phyloP scores from a whole-genome alignment of 495 filamentous ascomycete genomes.

The Daldinia bambusicola region DNA sequence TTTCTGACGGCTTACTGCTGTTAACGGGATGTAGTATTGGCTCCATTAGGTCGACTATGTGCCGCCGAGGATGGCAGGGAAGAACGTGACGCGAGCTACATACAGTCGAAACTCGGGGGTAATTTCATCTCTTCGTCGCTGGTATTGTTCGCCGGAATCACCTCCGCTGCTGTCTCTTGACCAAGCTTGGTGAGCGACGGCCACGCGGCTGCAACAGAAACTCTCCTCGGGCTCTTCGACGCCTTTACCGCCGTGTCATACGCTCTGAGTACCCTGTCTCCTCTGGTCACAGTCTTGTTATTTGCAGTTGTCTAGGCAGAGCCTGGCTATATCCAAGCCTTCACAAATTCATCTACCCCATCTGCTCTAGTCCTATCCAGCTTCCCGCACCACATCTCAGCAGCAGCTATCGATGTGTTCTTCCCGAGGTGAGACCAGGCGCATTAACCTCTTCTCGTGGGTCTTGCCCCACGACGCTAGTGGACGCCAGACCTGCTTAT shows the following conservation, averaged over 20 bases:
- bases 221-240: conserved; percentile 26
- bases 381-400: conserved; percentile 55
- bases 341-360: conserved; percentile 42
- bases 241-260: conserved; percentile 46
- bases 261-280: conserved; percentile 51
- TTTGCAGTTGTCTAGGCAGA: conserved; percentile 37
- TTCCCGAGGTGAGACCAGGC: conserved; percentile 68
- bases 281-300: conserved; percentile 34
- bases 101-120: conserved; percentile 50
- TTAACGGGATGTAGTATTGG: conserved; percentile 34
- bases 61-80: conserved; percentile 45
- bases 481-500: conserved; percentile 68
- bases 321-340: conserved; percentile 23
- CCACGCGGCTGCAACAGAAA: conserved; percentile 55
- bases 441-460: conserved; percentile 77
- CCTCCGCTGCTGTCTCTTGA: conserved; percentile 23
- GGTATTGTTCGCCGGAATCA: conserved; percentile 60
- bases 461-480: conserved; percentile 59
- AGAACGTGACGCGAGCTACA: conserved; percentile 56
- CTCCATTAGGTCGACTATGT: conserved; percentile 14
- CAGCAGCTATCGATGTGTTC: conserved; percentile 56
- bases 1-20: conserved; percentile 50
- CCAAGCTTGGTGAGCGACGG: conserved; percentile 50
- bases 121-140: conserved; percentile 41
- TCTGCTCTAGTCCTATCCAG: conserved; percentile 32